A percentile compares a stretch with the other conserved stretches of the same genome.
Conservation (phyloP, 768 basidiomycete genomes). For the Auricularia sp. region DNA sequence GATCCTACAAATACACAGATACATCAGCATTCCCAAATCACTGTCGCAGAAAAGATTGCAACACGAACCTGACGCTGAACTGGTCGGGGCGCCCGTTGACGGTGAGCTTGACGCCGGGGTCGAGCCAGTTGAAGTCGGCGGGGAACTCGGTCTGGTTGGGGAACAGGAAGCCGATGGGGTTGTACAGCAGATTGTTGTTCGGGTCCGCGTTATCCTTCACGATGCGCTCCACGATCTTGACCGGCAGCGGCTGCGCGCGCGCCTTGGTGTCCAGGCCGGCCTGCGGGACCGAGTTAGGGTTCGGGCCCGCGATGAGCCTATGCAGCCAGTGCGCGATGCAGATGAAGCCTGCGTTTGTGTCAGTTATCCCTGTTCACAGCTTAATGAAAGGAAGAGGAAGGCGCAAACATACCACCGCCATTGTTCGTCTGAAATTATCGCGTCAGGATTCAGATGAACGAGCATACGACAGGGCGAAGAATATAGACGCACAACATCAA, state of each 20-base stretch:
- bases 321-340: slow-evolving; percentile 42
- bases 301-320: slow-evolving; percentile 41
- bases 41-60: background rate
- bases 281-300: slow-evolving; percentile 40
- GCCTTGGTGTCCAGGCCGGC: slow-evolving; percentile 42
- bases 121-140: slow-evolving; percentile 35
- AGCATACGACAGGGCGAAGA: background rate
- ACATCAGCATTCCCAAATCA: background rate
- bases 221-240: slow-evolving; percentile 36
- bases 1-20: slow-evolving; percentile 13
- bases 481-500: slow-evolving; percentile 34
- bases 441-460: background rate
- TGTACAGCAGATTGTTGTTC: slow-evolving; percentile 33
- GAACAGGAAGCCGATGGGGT: slow-evolving; percentile 39
- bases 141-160: slow-evolving; percentile 35
- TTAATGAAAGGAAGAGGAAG: no score
- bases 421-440: slow-evolving; percentile 16
- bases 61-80: slow-evolving; percentile 34
- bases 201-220: slow-evolving; percentile 34
- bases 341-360: slow-evolving; percentile 30
- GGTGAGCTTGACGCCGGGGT: slow-evolving; percentile 28
- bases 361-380: no score
- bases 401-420: slow-evolving; percentile 17
- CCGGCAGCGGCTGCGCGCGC: slow-evolving; percentile 40
- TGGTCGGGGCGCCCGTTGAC: slow-evolving; percentile 41